phyloP scores from a whole-genome alignment of 352 stramenopile species.

The Phytophthora hybrid region DNA sequence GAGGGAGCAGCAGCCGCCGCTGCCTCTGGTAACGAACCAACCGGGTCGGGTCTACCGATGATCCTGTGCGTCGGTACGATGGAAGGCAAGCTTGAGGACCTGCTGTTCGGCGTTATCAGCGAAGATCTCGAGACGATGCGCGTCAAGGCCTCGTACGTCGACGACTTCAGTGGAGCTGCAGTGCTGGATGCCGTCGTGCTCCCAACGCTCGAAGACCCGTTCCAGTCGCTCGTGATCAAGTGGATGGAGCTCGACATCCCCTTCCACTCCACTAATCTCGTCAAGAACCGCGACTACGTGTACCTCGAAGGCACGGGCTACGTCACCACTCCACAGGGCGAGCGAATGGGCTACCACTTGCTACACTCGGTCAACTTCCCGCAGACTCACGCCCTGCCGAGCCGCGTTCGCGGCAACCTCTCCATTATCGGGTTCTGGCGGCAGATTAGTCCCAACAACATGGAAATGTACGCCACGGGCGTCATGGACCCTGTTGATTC shows the following conservation, averaged over 20 bases:
- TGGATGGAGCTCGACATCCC: conserved; percentile 48
- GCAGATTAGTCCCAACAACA: conserved; percentile 41
- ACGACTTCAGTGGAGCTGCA: conserved; percentile 40
- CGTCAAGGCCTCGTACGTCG: conserved; percentile 40
- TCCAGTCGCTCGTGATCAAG: conserved; percentile 44
- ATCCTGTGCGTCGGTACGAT: conserved; percentile 34
- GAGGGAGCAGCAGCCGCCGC: conserved; percentile 8
- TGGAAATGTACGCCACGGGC: conserved; percentile 51
- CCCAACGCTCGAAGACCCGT: conserved; percentile 35
- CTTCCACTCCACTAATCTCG: conserved; percentile 28
- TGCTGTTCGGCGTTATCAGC: conserved; percentile 39
- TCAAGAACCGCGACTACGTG: conserved; percentile 55
- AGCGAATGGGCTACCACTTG: conserved; percentile 39
- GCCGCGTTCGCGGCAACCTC: conserved; percentile 51
- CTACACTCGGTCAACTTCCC: conserved; percentile 35
- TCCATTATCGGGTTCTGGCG: conserved; percentile 61
- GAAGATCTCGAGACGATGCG: conserved; percentile 35
- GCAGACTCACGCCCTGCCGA: conserved; percentile 36
- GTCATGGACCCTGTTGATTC: conserved; percentile 37
- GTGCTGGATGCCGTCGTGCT: conserved; percentile 44
- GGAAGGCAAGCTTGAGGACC: conserved; percentile 35
- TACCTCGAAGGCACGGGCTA: conserved; percentile 46
- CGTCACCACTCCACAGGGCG: conserved; percentile 23
- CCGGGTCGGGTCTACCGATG: conserved; percentile 15
- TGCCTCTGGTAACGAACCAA: not conserved